phyloP scores from a whole-genome alignment of 768 basidiomycete genomes.

The Tylopilus vinaceipallidus region DNA sequence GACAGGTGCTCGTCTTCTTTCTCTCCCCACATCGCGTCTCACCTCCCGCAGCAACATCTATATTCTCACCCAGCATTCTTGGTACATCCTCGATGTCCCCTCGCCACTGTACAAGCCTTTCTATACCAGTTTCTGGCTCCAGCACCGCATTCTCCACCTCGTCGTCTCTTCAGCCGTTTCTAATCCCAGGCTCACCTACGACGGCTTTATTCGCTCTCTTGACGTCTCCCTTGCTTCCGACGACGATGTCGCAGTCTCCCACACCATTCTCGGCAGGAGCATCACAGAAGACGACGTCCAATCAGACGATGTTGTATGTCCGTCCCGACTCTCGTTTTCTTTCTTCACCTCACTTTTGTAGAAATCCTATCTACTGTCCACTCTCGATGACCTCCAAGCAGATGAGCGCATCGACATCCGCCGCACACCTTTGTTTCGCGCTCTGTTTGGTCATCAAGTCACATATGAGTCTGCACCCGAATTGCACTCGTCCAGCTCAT shows the following conservation, averaged over 20 bases:
- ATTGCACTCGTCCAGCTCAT: constrained; percentile 11
- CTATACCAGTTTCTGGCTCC: constrained; percentile 47
- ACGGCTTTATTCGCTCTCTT: constrained; percentile 39
- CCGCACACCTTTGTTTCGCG: constrained; percentile 42
- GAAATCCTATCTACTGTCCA: constrained; percentile 44
- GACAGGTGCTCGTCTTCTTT: constrained; percentile 40
- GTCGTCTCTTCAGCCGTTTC: constrained; percentile 38
- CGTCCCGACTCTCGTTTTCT: background rate
- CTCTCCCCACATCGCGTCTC: constrained; percentile 5
- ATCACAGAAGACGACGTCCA: constrained; percentile 44
- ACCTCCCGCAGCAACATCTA: constrained; percentile 54
- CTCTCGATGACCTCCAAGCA: constrained; percentile 39
- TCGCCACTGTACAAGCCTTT: constrained; percentile 43
- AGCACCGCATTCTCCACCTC: constrained; percentile 50
- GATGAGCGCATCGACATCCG: constrained; percentile 30
- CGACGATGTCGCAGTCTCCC: constrained; percentile 32
- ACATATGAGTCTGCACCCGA: constrained; percentile 23
- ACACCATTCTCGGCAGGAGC: constrained; percentile 42
- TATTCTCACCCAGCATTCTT: constrained; percentile 57
- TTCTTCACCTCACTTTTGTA: constrained; percentile 19
- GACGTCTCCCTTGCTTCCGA: constrained; percentile 27
- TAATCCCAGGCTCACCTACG: constrained; percentile 36
- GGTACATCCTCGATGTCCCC: constrained; percentile 66
- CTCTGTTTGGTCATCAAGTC: constrained; percentile 28
- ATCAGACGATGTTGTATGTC: constrained; percentile 46